Evolutionary conservation across 371 early-diverging fungal genomes (phyloP).

Genomic region (Umbelopsis sp.): DNA sequence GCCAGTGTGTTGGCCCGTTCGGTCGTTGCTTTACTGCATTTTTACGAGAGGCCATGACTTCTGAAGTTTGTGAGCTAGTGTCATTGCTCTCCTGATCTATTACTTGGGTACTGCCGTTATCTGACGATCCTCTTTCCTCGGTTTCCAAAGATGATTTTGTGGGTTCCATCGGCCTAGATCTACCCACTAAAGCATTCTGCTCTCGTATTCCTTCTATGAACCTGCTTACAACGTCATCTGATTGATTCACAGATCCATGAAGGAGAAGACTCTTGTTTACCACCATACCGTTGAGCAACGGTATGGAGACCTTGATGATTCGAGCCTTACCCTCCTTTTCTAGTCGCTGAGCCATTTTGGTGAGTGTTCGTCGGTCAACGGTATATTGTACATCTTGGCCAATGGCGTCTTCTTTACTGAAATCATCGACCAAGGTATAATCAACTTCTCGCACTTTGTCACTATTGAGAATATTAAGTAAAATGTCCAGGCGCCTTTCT

Average conservation of each 20-base stretch:
- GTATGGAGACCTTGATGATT: not conserved
- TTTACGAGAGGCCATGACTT: no score
- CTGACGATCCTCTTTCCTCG: no score
- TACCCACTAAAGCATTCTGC: not conserved
- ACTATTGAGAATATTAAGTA: not conserved
- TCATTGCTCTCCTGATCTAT: no score
- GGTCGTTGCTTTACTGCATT: no score
- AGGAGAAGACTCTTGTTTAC: not conserved
- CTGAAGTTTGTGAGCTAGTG: no score
- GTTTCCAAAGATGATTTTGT: no score
- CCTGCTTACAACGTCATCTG: not conserved
- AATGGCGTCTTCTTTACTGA: not conserved
- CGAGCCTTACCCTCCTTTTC: not conserved
- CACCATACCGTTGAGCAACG: not conserved
- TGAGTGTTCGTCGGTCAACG: constrained; percentile 1
- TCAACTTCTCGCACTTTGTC: constrained; percentile 14
- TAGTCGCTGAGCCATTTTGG: not conserved
- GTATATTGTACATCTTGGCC: not conserved
- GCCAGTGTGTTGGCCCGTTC: not conserved
- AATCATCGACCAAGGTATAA: not conserved
- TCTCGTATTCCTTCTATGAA: constrained; percentile 6
- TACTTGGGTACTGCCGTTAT: no score
- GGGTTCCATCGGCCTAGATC: no score
- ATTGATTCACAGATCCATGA: not conserved
- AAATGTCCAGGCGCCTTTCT: not conserved